Evolutionary conservation across 75 land plant genomes (phyloP), one percentile per base, ranked within the genome.

Genomic region (Ceratopteris richardii): DNA sequence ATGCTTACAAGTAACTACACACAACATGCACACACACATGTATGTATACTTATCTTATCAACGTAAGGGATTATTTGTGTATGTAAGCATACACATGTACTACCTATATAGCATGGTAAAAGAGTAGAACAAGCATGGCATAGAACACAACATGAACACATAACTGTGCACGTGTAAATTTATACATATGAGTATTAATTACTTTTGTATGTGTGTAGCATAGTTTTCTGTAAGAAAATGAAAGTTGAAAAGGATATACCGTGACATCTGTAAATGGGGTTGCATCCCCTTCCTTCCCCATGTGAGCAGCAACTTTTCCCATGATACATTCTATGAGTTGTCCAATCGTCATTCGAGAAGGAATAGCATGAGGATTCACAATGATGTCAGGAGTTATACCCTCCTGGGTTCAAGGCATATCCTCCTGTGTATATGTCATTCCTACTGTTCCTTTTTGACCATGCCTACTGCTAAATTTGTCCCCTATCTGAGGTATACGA

Each of bases 201-300:
- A n/a, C n/a, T n/a, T n/a, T n/a, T n/a, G n/a, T n/a, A n/a, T n/a
- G n/a, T n/a, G n/a, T n/a, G n/a, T n/a, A n/a, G n/a, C 42, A 40
- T 40, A 10, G 42, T 14, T 9, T 14, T 12, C 11, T n/a, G n/a
- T 0, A 28, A 13, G 19, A 1, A 56, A 48, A 52, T 9, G 27
- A n/a, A 37, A 1, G 18, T 5, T 0, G 23, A 39, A 24, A 19
- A 18, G 30, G 1, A 63, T 88, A 74, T 73, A 92, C 98, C 26
- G 98, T 94, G 52, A 94, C 98, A 83, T 94, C 98, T 31, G 98
- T 94, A 31, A 94, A 94, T 20, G 98, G 98, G 33, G 98, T 94
- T 11, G 98, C 98, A 72, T 94, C 98, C 55, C 98, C 98, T 66
- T 94, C 98, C 68, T 94, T 94, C 21, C 98, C 98, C 87, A 94